Conservation (phyloP, 2,329 filamentous ascomycete genomes). For the Colletotrichum lindemuthianum region DNA sequence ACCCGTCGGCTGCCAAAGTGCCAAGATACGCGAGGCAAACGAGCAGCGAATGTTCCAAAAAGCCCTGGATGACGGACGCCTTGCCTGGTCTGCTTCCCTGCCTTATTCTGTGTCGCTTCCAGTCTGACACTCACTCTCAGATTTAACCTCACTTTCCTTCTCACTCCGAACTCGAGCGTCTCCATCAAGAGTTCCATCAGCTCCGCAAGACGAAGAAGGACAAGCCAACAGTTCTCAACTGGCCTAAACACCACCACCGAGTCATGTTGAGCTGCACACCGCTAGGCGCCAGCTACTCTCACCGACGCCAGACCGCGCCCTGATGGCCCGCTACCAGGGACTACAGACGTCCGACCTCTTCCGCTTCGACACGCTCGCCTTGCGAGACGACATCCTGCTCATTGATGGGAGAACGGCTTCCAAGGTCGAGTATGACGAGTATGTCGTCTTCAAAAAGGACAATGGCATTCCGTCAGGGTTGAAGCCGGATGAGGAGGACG, state of each 20-base stretch:
- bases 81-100: not conserved
- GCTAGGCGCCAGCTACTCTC: conserved; percentile 9
- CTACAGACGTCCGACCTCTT: conserved; percentile 46
- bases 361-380: conserved; percentile 47
- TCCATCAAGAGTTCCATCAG: conserved; percentile 4
- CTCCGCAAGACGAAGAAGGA: not conserved
- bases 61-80: no score
- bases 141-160: not conserved
- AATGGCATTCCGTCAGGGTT: conserved; percentile 28
- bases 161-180: conserved; percentile 1
- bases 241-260: not conserved
- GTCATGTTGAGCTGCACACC: conserved; percentile 28
- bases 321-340: conserved; percentile 32
- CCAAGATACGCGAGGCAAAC: conserved; percentile 26
- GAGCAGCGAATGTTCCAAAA: not conserved
- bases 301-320: conserved; percentile 15
- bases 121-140: conserved; percentile 3
- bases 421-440: conserved; percentile 51
- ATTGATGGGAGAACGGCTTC: conserved; percentile 42
- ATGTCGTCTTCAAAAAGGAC: conserved; percentile 47
- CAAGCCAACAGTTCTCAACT: not conserved
- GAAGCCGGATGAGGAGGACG: conserved; percentile 24
- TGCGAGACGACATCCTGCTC: conserved; percentile 48
- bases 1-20: conserved; percentile 6
- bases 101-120: not conserved